Percentiles rank a stretch among this genome's conserved stretches.
phyloP scores from a whole-genome alignment of 2,329 filamentous ascomycete genomes.

The Paraphaeosphaeria sporulosa region DNA sequence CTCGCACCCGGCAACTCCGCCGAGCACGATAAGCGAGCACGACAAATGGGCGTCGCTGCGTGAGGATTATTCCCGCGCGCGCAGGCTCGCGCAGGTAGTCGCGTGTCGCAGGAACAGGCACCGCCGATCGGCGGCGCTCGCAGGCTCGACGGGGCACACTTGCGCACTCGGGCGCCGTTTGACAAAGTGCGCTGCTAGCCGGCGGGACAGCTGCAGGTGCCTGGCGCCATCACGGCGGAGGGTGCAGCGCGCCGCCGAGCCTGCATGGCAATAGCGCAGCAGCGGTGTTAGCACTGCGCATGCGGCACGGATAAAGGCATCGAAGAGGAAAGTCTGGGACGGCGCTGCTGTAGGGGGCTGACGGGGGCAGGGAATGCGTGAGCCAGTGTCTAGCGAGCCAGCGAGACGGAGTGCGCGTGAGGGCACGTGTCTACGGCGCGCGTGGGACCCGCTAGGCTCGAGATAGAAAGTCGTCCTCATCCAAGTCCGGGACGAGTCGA shows the following conservation, averaged over 20 bases:
- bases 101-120: background rate
- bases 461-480: constrained; percentile 1
- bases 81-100: background rate
- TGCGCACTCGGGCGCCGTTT: background rate
- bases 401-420: constrained; percentile 4
- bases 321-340: constrained; percentile 6
- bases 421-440: background rate
- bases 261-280: background rate
- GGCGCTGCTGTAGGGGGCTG: background rate
- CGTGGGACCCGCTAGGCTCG: background rate
- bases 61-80: background rate
- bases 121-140: background rate
- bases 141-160: too few species aligned
- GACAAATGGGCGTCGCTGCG: background rate
- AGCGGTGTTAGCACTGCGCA: background rate
- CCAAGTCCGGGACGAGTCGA: constrained; percentile 5
- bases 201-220: background rate
- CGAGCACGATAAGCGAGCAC: background rate
- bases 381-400: constrained; percentile 1
- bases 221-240: background rate
- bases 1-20: background rate
- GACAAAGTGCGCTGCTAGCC: background rate
- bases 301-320: constrained; percentile 11
- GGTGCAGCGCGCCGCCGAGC: too few species aligned
- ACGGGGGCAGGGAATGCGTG: background rate